Conservation (phyloP, 306 rosid genomes). For the Quercus suber region DNA sequence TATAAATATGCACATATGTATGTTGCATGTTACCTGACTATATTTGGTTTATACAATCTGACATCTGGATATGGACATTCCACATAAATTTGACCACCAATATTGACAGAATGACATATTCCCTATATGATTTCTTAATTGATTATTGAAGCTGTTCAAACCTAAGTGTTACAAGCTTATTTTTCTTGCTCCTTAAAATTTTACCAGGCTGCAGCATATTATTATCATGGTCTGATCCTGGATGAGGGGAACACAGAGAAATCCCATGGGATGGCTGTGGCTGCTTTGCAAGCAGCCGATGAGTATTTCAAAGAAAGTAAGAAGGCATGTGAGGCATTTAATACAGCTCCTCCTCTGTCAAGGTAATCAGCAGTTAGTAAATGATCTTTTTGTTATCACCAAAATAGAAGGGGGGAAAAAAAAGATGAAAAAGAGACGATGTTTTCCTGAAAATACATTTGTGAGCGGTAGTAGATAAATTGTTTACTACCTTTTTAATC, state of each 20-base stretch:
- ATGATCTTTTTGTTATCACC: neutral
- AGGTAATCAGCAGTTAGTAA: conserved; percentile 38
- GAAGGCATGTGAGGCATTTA: conserved; percentile 74
- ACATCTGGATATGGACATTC: neutral
- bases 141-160: conserved; percentile 12
- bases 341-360: conserved; percentile 71
- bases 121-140: conserved; percentile 2
- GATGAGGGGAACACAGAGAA: conserved; percentile 99
- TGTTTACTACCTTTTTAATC: neutral
- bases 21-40: neutral
- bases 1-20: neutral
- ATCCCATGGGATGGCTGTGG: conserved; percentile 98
- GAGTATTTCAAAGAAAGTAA: conserved; percentile 94
- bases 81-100: neutral
- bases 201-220: conserved; percentile 92
- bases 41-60: neutral
- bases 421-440: neutral
- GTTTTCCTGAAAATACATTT: neutral
- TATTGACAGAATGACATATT: neutral
- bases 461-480: neutral
- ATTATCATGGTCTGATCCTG: conserved; percentile 94
- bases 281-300: conserved; percentile 98
- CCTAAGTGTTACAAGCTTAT: conserved; percentile 9
- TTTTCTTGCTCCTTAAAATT: conserved; percentile 22
- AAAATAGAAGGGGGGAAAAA: neutral